phyloP scores from a whole-genome alignment of 345 rosid genomes.

The Excoecaria cochinchinensis region DNA sequence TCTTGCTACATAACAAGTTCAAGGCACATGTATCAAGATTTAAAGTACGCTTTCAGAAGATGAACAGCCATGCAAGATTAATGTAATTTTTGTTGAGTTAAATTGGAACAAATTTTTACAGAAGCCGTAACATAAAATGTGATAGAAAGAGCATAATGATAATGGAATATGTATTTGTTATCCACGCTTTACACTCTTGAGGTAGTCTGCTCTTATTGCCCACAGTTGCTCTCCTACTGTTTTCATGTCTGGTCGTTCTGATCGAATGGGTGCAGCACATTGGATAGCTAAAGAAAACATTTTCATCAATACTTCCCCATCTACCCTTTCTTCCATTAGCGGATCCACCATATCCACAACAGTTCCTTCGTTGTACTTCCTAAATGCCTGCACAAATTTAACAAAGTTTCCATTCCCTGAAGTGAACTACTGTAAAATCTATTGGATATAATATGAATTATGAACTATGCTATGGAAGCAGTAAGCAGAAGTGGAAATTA shows the following conservation, averaged over 20 bases:
- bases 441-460: not conserved
- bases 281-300: slow-evolving; percentile 75
- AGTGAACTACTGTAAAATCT: not conserved
- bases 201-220: slow-evolving; percentile 78
- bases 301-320: slow-evolving; percentile 46
- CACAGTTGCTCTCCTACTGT: slow-evolving; percentile 78
- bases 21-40: too few relatives aligned
- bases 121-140: not conserved
- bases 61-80: not conserved
- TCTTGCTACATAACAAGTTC: too few relatives aligned
- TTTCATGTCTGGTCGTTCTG: slow-evolving; percentile 86
- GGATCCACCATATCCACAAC: slow-evolving; percentile 62
- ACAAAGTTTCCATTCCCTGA: slow-evolving; percentile 4
- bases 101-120: not conserved
- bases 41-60: not conserved
- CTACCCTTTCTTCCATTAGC: slow-evolving; percentile 51
- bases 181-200: slow-evolving; percentile 40
- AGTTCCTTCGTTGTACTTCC: slow-evolving; percentile 59
- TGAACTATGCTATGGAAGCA: not conserved
- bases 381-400: slow-evolving; percentile 59
- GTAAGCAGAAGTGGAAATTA: too few relatives aligned
- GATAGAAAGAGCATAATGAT: not conserved
- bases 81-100: not conserved
- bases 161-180: slow-evolving; percentile 10
- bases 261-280: slow-evolving; percentile 78